These are phyloP conservation scores for Xanthoconium purpureum DNA, from an alignment of 768 basidiomycete species.

Conservation along the genomic window DNA sequence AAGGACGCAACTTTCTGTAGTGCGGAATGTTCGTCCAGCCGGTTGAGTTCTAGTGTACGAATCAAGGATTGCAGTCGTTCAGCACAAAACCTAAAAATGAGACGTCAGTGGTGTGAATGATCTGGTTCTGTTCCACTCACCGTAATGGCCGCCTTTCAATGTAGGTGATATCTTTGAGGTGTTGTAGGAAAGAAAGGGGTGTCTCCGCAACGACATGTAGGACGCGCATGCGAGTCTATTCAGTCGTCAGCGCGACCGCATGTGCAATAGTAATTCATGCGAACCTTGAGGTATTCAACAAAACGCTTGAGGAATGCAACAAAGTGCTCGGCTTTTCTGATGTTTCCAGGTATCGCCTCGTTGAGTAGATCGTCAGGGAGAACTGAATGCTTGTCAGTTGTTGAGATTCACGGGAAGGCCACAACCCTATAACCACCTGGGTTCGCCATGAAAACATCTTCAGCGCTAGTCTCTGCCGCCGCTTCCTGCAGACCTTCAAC, in stretches of 20 bases:
- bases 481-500: constrained; percentile 91
- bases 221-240: constrained; percentile 96
- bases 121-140: constrained; percentile 40
- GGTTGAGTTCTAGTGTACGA: constrained; percentile 82
- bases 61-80: constrained; percentile 94
- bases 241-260: constrained; percentile 9
- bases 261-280: neutral
- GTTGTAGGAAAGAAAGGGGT: constrained; percentile 92
- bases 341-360: constrained; percentile 97
- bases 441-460: constrained; percentile 86
- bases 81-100: constrained; percentile 77
- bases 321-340: constrained; percentile 98
- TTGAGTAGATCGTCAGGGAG: constrained; percentile 92
- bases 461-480: constrained; percentile 50
- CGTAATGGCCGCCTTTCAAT: constrained; percentile 91
- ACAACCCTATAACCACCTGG: constrained; percentile 56
- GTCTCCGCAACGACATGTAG: constrained; percentile 98
- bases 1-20: constrained; percentile 95
- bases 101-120: neutral
- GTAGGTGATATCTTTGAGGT: constrained; percentile 98
- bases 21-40: constrained; percentile 87
- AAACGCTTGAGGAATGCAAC: constrained; percentile 97
- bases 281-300: constrained; percentile 96
- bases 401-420: neutral
- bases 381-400: constrained; percentile 43